Base-by-base conservation (phyloP, 768 basidiomycete species). In the Trametes gibbosa region DNA sequence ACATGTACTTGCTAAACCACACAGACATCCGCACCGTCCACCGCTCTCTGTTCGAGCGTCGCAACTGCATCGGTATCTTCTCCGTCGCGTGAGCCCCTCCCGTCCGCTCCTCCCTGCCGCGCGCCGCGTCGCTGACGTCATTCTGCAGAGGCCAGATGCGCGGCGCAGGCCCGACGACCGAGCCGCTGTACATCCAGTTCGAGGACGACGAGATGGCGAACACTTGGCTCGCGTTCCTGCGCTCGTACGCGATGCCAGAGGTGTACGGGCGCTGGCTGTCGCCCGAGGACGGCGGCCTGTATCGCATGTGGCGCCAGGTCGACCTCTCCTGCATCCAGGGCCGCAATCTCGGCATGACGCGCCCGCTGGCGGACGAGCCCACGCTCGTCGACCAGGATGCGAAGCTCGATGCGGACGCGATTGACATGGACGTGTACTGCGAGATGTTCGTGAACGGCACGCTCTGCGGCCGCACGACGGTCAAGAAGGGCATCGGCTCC, bases 231-330 rank as follows among this genome's bases (percentile, higher is more conserved):
- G 84, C 86, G 23, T 82, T 95, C 50, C 77, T 94, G 55, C 84
- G 86, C 58, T 90, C 92, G 3, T 92, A 89, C 71, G 86, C 93
- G 13, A 80, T 81, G 50, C 87, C 90, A 0, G 92, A 93, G 71
- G 83, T 88, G 54, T 90, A 92, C 68, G 90, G 87, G 34, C 77
- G 78, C 63, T 74, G 79, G 69, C 76, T 79, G 63, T 76, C 76
- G 39, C 77, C 82, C 21, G 66, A 72, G 50, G 85, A 86, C 59
- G 89, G 87, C 42, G 91, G 91, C 7, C 82, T 89, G 12, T 92
- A 90, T 72, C 85, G 92, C 54, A 89, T 94, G 83, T 94, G 90
- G 89, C 81, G 93, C 50, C 88, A 90, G 69, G 79, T 94, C 23
- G 84, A 90, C 62, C 75, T 94, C 24, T 81, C 82, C 29, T 77